Conservation (phyloP, 129 eudicot genomes). For the Lactuca saligna region DNA sequence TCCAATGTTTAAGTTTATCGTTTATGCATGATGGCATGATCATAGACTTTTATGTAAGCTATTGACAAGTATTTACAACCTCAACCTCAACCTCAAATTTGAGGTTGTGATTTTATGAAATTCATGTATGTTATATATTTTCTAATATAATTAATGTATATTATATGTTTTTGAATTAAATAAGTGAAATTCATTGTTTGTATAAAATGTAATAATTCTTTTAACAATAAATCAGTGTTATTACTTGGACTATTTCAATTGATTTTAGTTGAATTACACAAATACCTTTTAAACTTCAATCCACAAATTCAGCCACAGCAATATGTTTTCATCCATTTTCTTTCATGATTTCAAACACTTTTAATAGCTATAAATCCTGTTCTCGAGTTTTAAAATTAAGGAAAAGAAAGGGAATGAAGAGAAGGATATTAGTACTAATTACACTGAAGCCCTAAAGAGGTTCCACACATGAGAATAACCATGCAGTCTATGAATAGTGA, state of each 20-base stretch:
- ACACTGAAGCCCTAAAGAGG: too few species aligned
- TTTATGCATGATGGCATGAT: neutral
- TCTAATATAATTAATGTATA: too few species aligned
- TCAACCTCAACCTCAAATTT: neutral
- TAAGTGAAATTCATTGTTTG: neutral
- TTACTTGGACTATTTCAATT: neutral
- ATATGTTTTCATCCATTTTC: neutral
- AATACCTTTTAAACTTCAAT: too few species aligned
- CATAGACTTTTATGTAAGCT: neutral
- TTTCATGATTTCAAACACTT: neutral
- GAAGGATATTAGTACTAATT: too few species aligned
- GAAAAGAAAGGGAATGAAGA: too few species aligned
- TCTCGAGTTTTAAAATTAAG: too few species aligned
- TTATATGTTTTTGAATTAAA: too few species aligned
- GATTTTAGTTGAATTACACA: too few species aligned
- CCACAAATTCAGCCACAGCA: conserved; percentile 14
- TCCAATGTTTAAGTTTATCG: neutral
- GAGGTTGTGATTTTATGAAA: neutral
- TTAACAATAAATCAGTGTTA: neutral
- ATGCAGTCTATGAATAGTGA: too few species aligned
- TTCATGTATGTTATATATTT: too few species aligned
- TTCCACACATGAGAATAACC: too few species aligned
- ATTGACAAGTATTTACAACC: neutral
- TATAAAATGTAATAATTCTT: too few species aligned
- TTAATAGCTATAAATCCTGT: neutral